Evolutionary conservation across 192 early-diverging fungal genomes (phyloP), one percentile per base, ranked within the genome.

Genomic region (Podila minutissima): DNA sequence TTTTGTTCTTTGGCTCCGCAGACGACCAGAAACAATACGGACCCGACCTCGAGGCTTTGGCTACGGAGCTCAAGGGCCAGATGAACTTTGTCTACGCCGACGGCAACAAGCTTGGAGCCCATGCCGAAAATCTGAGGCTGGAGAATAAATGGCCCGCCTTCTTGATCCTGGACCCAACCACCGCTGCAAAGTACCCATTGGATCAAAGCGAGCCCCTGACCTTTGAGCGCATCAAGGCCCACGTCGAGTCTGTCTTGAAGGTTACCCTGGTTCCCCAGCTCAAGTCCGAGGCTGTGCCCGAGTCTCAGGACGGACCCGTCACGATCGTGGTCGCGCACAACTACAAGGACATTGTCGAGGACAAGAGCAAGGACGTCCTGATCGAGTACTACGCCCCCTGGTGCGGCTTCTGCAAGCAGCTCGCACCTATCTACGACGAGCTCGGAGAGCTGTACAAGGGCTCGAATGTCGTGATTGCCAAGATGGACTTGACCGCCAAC

Each of bases 401-500:
- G 83, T 83, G 83, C 59, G 83, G 82, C 24, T 71, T 73, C 70
- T 83, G 82, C 62, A 75, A 81, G 59, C 67, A 73, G 29, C 64
- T 89, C 35, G 92, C 89, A 38, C 94, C 94, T 55, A 91, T 89
- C 74, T 97, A 93, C 83, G 94, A 96, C 24, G 84, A 93, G 82
- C 86, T 98, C 65, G 97, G 89, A 66, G 74, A 87, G 51, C 71
- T 69, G 32, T 79, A 89, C 53, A 33, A 41, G 55, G 26, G 55
- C 9, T 66, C 74, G 15, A 72, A 85, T 83, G 46, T 88, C 12
- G 62, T 88, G 19, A 84, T 88, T 59, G 95, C 96, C 82, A 98
- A 98, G 90, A 92, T 97, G 91, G 96, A 98, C 75, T 94, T 88
- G 63, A 94, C 94, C 31, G 92, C 88, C 66, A 98, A 98, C 84